Base-by-base conservation (phyloP, 768 basidiomycete species). In the Leccinum barrowsii region DNA sequence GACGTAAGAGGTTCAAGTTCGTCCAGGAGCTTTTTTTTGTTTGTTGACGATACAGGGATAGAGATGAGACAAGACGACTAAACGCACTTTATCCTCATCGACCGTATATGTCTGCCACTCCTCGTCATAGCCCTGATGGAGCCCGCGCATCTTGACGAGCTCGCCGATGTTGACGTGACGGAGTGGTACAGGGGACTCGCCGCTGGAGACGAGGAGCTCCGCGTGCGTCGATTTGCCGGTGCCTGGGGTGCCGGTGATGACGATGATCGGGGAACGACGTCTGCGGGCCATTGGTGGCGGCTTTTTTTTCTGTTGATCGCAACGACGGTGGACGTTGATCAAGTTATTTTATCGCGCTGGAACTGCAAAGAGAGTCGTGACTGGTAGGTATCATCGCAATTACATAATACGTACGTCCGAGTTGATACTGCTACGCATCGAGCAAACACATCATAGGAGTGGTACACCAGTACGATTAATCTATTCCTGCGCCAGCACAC, bases 211-310 rank as follows among this genome's bases (percentile, higher is more conserved):
- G 48, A 98, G 83, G n/a, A 94, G 77, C 58, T 90, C 83, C 2
- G 94, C 92, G 73, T 93, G 93, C 1, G 94, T 94, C 3, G 96
- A 90, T 73, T 99, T 99, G 56, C 94, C 95, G 35, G 94, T 95
- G n/a, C 93, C 93, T 11, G 93, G 92, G 15, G 93, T 94, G 59
- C 92, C 94, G 46, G 93, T 95, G 65, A 95, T 85, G 64, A 95
- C 71, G 67, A 95, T 90, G 52, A 87, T 81, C 48, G 91, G 92
- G 24, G 72, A 76, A 60, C 73, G 73, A 35, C 63, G 42, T 44
- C 19, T 19, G 42, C 42, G 42, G 19, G 19, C 10, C 42, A 44
- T 44, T 40, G 3, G 37, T 40, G 17, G 7, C 37, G 17, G 37
- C 37, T 40, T 40, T n/a, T 35, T 34, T 37, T n/a, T 40, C 15